phyloP scores from a whole-genome alignment of 495 filamentous ascomycete genomes.

The Aspergillus indologenus region DNA sequence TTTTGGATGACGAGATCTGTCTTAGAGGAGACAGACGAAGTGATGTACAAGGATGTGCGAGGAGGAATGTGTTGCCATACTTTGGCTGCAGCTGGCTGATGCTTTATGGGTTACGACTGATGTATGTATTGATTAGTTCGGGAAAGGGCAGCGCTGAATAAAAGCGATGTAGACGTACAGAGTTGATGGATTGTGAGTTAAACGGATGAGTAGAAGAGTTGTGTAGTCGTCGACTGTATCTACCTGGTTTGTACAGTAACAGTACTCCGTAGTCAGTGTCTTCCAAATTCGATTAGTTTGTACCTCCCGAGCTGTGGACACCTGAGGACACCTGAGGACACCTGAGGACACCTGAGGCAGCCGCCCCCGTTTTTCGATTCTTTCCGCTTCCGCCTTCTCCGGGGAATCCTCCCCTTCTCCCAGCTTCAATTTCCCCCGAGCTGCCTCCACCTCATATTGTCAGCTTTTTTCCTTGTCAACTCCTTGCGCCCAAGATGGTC shows the following conservation, averaged over 20 bases:
- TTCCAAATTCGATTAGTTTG: no score
- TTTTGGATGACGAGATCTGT: not conserved
- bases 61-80: constrained; percentile 15
- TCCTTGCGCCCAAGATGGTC: not conserved
- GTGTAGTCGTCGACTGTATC: no score
- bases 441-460: not conserved
- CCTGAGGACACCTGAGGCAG: not conserved
- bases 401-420: not conserved
- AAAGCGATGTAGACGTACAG: constrained; percentile 4
- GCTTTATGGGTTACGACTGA: constrained; percentile 29
- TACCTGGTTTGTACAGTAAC: no score
- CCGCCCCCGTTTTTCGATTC: not conserved
- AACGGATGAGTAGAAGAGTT: not conserved
- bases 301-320: not conserved
- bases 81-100: constrained; percentile 12
- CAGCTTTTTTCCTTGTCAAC: constrained; percentile 25
- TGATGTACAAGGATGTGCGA: constrained; percentile 1
- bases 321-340: no score
- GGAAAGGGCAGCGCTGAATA: constrained; percentile 1
- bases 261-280: no score
- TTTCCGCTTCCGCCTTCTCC: constrained; percentile 8
- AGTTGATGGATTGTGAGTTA: constrained; percentile 1
- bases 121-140: constrained; percentile 16
- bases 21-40: not conserved
- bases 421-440: not conserved